Evolutionary conservation across 2,329 filamentous ascomycete species (phyloP), one percentile per base, ranked within the genome.

Genomic region (Thyridium curvatum): DNA sequence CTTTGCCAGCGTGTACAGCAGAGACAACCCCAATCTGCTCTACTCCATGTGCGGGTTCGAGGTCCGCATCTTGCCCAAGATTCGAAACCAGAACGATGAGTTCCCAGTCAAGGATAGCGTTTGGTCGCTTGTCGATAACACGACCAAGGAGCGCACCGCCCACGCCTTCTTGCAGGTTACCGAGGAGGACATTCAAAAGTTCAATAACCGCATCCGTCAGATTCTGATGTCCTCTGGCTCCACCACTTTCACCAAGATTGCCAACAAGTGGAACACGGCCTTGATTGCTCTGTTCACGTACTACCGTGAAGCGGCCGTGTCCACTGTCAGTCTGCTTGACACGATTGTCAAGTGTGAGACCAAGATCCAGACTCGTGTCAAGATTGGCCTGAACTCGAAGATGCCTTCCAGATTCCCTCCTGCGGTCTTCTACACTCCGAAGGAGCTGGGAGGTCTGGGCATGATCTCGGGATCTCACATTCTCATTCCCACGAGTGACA

Each of bases 401-500:
- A 98, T 98, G 93, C 93, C 93, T 38, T 96, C 89, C 32, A 85
- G 93, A 70, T 98, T 98, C 71, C 93, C 93, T 14, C 93, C 93
- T 14, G 93, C 93, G 4, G 93, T 98, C 3, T 98, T 98, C 66
- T 98, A 98, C 56, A 98, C 93, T 0, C 94, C 94, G 0, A 98
- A 98, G 66, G 93, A 98, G 58, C 71, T 98, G 36, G 93, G 93
- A 69, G 93, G 93, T 59, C 69, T 98, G 5, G 93, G 93, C 56
- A 98, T 98, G 93, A 97, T 98, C 49, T 98, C 93, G 10, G 93
- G 93, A 31, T 96, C 90, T 12, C 93, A 98, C 58, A 98, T 98
- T 48, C 72, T 98, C 47, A 98, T 98, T 49, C 93, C 93, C 2
- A 86, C 93, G 0, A 96, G 89, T 53, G 93, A 98, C 64, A 97